Conservation (phyloP, 805 yeast genomes). For the Candida arabinofermentans region DNA sequence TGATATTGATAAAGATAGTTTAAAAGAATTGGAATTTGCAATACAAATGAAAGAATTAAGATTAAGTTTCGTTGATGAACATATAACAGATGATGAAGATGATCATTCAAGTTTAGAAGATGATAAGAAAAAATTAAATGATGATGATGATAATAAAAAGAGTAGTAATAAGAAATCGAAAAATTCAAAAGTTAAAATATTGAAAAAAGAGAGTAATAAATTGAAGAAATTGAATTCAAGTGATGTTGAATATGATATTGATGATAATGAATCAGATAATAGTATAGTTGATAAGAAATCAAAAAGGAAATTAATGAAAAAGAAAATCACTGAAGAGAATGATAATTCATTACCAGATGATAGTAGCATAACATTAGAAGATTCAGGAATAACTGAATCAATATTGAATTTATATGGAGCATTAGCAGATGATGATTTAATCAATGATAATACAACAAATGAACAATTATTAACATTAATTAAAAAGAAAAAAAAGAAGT, state of each 20-base stretch:
- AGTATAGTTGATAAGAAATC: neutral
- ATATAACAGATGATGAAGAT: slow-evolving; percentile 6
- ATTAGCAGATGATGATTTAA: no score
- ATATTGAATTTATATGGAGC: no score
- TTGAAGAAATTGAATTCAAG: neutral
- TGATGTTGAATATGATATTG: neutral
- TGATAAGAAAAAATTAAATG: neutral
- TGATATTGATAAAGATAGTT: slow-evolving; percentile 35
- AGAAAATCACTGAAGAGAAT: no score
- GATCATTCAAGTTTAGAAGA: neutral
- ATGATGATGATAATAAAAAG: neutral
- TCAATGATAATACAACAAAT: no score
- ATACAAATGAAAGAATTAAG: slow-evolving; percentile 44
- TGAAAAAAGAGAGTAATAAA: neutral
- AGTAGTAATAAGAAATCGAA: neutral
- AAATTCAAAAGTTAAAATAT: neutral
- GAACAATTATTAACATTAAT: neutral
- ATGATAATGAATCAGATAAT: neutral
- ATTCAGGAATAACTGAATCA: no score
- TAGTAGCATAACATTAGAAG: no score
- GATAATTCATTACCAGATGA: no score
- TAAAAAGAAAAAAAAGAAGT: slow-evolving; percentile 15
- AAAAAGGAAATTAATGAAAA: neutral
- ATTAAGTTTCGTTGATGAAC: slow-evolving; percentile 23
- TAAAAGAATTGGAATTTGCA: slow-evolving; percentile 44